These are phyloP conservation scores for Lanmaoa pseudosensibilis DNA, from an alignment of 768 basidiomycete genomes.

Conservation along the genomic window DNA sequence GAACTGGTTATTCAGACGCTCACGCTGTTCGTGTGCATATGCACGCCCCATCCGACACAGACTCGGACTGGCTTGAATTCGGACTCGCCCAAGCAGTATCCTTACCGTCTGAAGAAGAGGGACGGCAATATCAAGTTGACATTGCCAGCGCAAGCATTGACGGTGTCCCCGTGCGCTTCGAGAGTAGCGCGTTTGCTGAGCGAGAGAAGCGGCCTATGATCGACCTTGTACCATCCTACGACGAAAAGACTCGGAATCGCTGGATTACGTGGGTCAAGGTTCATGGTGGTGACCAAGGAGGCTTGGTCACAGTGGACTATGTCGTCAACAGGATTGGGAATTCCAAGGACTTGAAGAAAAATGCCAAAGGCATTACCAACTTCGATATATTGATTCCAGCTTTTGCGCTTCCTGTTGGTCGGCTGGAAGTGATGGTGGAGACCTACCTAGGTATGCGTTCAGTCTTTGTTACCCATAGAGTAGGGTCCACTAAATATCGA, in stretches of 20 bases:
- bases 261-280: slow-evolving; percentile 70
- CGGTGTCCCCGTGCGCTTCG: slow-evolving; percentile 62
- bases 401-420: slow-evolving; percentile 69
- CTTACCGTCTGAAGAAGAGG: slow-evolving; percentile 15
- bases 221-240: slow-evolving; percentile 45
- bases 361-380: slow-evolving; percentile 28
- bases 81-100: slow-evolving; percentile 54
- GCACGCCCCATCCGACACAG: slow-evolving; percentile 55
- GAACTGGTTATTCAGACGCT: slow-evolving; percentile 35
- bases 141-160: slow-evolving; percentile 58
- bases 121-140: slow-evolving; percentile 45
- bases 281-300: slow-evolving; percentile 50
- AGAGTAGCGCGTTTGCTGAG: slow-evolving; percentile 46
- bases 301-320: slow-evolving; percentile 63
- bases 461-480: neutral
- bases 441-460: slow-evolving; percentile 47
- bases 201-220: slow-evolving; percentile 34
- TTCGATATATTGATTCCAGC: slow-evolving; percentile 62
- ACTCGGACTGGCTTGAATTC: slow-evolving; percentile 76
- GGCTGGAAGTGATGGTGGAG: slow-evolving; percentile 62
- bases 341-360: slow-evolving; percentile 33
- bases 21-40: slow-evolving; percentile 63
- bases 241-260: slow-evolving; percentile 52
- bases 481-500: slow-evolving; percentile 31
- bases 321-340: slow-evolving; percentile 43